A percentile compares a stretch with the other conserved stretches of the same genome.
These are phyloP conservation scores for Nicotiana rustica DNA, from an alignment of 305 asterid species.

Conservation along the genomic window DNA sequence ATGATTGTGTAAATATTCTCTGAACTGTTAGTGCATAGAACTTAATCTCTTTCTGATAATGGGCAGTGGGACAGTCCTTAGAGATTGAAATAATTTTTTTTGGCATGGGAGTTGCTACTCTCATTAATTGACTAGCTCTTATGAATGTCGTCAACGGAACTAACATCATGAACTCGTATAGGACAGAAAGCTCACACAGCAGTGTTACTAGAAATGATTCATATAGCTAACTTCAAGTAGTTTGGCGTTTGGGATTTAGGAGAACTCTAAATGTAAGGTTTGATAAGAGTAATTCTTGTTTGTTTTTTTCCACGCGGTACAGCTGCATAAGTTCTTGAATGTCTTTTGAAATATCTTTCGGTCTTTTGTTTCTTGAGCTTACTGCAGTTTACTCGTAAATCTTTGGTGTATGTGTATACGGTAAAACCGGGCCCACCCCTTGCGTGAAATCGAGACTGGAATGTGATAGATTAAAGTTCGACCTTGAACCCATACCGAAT, in stretches of 20 bases:
- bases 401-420: not conserved
- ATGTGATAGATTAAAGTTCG: too few species aligned
- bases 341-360: not conserved
- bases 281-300: not conserved
- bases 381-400: constrained; percentile 13
- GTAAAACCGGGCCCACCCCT: too few species aligned
- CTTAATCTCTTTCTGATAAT: too few species aligned
- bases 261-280: not conserved
- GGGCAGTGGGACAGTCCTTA: not conserved
- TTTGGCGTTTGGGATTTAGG: not conserved
- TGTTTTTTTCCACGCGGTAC: not conserved
- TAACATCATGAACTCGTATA: not conserved
- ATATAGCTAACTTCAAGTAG: constrained; percentile 3
- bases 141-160: not conserved
- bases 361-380: constrained; percentile 24
- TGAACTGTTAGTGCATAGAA: too few species aligned
- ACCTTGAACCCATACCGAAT: too few species aligned
- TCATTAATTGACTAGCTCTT: not conserved
- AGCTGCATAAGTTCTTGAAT: not conserved
- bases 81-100: constrained; percentile 7
- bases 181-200: not conserved
- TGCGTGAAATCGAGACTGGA: too few species aligned
- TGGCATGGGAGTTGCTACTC: not conserved
- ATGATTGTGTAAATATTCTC: too few species aligned
- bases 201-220: not conserved